These are phyloP conservation scores for Pyricularia grisea DNA, from an alignment of 2,329 filamentous ascomycete species.

Conservation along the genomic window DNA sequence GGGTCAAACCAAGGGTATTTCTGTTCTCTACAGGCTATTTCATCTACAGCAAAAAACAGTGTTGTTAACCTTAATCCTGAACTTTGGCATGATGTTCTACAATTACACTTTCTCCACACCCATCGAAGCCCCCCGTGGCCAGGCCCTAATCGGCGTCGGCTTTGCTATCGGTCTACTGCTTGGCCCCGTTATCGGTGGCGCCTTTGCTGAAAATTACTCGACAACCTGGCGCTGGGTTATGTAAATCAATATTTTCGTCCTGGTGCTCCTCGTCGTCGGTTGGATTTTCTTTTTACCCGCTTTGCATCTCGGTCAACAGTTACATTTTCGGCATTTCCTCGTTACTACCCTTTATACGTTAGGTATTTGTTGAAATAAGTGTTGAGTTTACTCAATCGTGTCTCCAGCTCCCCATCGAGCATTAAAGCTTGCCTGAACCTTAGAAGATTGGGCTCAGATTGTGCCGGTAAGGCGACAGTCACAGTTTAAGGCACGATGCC, in stretches of 20 bases:
- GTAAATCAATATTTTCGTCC: slow-evolving; percentile 39
- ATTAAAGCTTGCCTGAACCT: too few relatives aligned
- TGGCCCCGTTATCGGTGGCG: too few relatives aligned
- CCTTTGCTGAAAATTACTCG: not conserved
- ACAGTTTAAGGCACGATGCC: too few relatives aligned
- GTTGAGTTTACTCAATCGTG: too few relatives aligned
- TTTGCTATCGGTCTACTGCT: not conserved
- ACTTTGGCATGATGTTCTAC: not conserved
- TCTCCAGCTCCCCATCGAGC: too few relatives aligned
- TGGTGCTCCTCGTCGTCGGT: slow-evolving; percentile 29
- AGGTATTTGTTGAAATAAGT: too few relatives aligned
- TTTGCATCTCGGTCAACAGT: not conserved
- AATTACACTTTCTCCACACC: not conserved
- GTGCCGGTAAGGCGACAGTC: too few relatives aligned
- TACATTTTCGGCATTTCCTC: too few relatives aligned
- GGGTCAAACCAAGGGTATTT: not conserved
- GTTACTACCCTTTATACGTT: too few relatives aligned
- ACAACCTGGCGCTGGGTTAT: slow-evolving; percentile 22
- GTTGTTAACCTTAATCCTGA: not conserved
- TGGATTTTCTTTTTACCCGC: slow-evolving; percentile 33
- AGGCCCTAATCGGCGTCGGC: not conserved
- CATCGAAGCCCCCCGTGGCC: not conserved
- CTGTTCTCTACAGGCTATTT: not conserved
- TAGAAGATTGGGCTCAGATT: too few relatives aligned
- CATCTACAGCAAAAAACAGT: not conserved